Evolutionary conservation across 2,329 filamentous ascomycete species (phyloP).

Genomic region (Harringtonia aguacate): DNA sequence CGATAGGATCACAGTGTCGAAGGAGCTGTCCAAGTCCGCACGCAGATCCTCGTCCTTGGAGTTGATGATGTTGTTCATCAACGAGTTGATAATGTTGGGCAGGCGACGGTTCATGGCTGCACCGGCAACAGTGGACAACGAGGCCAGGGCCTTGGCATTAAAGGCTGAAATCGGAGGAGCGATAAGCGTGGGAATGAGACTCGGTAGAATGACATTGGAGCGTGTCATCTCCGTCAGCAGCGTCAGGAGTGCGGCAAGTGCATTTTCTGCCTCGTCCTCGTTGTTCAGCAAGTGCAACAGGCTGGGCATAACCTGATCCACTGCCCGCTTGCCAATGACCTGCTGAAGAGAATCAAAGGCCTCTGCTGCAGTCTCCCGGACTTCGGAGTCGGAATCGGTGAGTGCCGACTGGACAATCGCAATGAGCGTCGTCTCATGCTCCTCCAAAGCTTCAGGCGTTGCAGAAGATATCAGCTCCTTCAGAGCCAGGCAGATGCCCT

Average conservation of each 20-base stretch:
- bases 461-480: conserved; percentile 88
- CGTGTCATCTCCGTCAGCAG: conserved; percentile 86
- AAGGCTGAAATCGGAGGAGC: conserved; percentile 85
- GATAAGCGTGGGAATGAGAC: conserved; percentile 87
- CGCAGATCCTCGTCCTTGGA: conserved; percentile 64
- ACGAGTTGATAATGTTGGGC: conserved; percentile 80
- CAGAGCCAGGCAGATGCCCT: conserved; percentile 94
- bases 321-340: conserved; percentile 84
- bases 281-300: conserved; percentile 81
- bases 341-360: conserved; percentile 94
- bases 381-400: conserved; percentile 79
- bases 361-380: conserved; percentile 90
- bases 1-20: conserved; percentile 82
- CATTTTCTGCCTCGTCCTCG: conserved; percentile 82
- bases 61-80: conserved; percentile 85
- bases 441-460: conserved; percentile 77
- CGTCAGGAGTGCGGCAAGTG: conserved; percentile 82
- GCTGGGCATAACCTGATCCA: conserved; percentile 90
- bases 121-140: conserved; percentile 82
- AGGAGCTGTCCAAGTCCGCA: conserved; percentile 64
- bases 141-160: conserved; percentile 89
- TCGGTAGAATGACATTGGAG: conserved; percentile 93
- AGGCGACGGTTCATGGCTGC: conserved; percentile 83
- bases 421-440: conserved; percentile 90
- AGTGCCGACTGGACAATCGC: conserved; percentile 88